phyloP scores from a whole-genome alignment of 2,329 filamentous ascomycete genomes.

The Grosmannia penicillata region DNA sequence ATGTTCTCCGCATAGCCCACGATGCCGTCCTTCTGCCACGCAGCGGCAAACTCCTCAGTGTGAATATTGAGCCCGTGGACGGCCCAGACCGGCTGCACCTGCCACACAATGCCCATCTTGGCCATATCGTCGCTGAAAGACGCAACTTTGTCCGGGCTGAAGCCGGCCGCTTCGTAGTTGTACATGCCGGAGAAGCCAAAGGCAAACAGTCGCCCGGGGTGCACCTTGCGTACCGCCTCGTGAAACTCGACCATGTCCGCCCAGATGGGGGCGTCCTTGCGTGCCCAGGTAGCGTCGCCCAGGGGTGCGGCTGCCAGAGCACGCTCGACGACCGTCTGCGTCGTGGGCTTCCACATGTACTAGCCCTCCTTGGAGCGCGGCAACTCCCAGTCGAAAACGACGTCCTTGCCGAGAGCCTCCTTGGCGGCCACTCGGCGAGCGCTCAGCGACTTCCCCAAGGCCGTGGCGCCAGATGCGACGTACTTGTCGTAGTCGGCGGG shows the following conservation, averaged over 20 bases:
- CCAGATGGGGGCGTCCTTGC: slow-evolving; percentile 15
- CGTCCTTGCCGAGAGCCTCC: slow-evolving; percentile 2
- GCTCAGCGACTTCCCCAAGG: not conserved
- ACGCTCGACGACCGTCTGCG: slow-evolving; percentile 9
- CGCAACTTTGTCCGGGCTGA: slow-evolving; percentile 16
- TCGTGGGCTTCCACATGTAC: slow-evolving; percentile 8
- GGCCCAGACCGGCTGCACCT: slow-evolving; percentile 25
- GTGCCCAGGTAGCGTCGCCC: slow-evolving; percentile 7
- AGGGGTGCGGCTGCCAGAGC: slow-evolving; percentile 5
- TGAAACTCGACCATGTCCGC: slow-evolving; percentile 22
- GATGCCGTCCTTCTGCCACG: slow-evolving; percentile 20
- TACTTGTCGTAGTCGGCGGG: not conserved
- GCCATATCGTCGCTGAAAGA: slow-evolving; percentile 18
- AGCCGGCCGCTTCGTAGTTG: slow-evolving; percentile 20
- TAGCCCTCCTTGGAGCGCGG: slow-evolving; percentile 7
- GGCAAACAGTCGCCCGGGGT: slow-evolving; percentile 21
- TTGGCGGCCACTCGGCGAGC: not conserved
- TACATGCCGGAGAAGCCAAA: slow-evolving; percentile 24
- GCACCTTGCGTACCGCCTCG: slow-evolving; percentile 17
- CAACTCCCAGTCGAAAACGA: slow-evolving; percentile 9
- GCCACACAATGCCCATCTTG: slow-evolving; percentile 23
- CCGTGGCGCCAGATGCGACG: not conserved
- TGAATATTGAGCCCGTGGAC: slow-evolving; percentile 20
- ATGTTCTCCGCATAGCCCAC: slow-evolving; percentile 18
- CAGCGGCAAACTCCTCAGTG: slow-evolving; percentile 18